These are phyloP conservation scores for Aspergillus sp. DNA, from an alignment of 2,329 filamentous ascomycete species.

Conservation along the genomic window DNA sequence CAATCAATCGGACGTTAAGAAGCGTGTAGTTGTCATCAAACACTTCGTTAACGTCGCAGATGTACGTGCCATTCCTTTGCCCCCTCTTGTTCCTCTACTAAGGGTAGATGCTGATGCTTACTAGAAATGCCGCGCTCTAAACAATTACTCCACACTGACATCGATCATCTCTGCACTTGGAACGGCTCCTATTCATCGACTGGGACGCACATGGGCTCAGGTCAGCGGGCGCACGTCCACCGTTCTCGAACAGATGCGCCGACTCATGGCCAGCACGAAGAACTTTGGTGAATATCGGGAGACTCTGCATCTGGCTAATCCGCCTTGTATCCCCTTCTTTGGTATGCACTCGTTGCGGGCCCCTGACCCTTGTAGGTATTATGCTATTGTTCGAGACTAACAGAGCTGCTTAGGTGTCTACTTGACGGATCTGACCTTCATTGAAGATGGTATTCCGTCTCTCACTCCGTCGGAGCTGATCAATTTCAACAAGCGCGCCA, in stretches of 20 bases:
- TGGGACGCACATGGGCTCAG: constrained; percentile 92
- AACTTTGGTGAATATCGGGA: constrained; percentile 98
- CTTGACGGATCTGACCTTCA: constrained; percentile 95
- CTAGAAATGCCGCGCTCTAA: constrained; percentile 87
- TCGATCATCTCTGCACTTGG: constrained; percentile 96
- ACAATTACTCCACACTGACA: constrained; percentile 96
- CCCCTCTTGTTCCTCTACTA: constrained; percentile 2
- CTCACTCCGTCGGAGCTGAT: constrained; percentile 95
- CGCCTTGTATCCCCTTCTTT: constrained; percentile 97
- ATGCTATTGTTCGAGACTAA: background rate
- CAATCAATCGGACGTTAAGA: constrained; percentile 90
- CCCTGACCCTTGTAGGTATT: background rate
- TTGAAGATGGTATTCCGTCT: constrained; percentile 95
- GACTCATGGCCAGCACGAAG: constrained; percentile 94
- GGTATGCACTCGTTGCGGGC: constrained; percentile 62
- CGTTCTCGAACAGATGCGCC: constrained; percentile 85
- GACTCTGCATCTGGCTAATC: constrained; percentile 85
- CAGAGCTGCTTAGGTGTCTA: constrained; percentile 71
- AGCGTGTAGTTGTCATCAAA: constrained; percentile 95
- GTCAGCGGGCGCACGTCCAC: constrained; percentile 81
- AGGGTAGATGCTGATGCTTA: constrained; percentile 15
- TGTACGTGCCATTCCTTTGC: constrained; percentile 52
- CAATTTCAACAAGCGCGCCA: constrained; percentile 97
- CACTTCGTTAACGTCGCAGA: constrained; percentile 97
- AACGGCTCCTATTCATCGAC: constrained; percentile 89